These are phyloP conservation scores for Aphanomyces stellatus DNA, from an alignment of 352 stramenopile genomes.

Conservation along the genomic window DNA sequence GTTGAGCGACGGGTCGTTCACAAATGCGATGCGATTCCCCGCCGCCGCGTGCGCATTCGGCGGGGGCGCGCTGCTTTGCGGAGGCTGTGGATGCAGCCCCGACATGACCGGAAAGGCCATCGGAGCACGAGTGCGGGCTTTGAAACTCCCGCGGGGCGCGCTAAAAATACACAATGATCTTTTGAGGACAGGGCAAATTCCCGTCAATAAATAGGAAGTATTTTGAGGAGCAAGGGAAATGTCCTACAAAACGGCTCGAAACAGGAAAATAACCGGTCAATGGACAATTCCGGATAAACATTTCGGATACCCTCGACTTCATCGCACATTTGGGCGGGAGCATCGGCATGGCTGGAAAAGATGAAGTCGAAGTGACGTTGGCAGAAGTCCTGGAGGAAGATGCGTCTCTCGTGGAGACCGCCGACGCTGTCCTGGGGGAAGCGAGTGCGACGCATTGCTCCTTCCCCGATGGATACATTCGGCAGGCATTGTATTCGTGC, in stretches of 20 bases:
- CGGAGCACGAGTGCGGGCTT: too few species aligned
- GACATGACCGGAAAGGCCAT: too few species aligned
- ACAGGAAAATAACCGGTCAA: too few species aligned
- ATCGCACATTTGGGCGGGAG: neutral
- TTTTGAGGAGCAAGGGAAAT: too few species aligned
- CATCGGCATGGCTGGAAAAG: neutral
- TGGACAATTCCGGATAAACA: neutral
- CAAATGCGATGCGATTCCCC: neutral
- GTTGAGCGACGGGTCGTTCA: neutral
- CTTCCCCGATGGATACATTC: conserved; percentile 56
- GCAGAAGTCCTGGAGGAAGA: conserved; percentile 51
- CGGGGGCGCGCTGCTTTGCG: too few species aligned
- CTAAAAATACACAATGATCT: too few species aligned
- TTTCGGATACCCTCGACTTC: too few species aligned
- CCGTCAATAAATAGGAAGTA: too few species aligned
- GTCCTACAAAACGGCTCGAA: too few species aligned
- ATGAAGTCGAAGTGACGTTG: conserved; percentile 48
- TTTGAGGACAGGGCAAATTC: too few species aligned
- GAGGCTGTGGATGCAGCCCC: too few species aligned
- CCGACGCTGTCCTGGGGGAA: conserved; percentile 49
- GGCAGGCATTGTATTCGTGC: conserved; percentile 59
- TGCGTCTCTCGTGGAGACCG: conserved; percentile 41
- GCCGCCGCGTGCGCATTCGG: neutral
- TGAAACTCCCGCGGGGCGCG: too few species aligned
- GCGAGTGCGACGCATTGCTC: conserved; percentile 55